Conservation (phyloP, 352 stramenopile genomes). For the Phytophthora lateralis region DNA sequence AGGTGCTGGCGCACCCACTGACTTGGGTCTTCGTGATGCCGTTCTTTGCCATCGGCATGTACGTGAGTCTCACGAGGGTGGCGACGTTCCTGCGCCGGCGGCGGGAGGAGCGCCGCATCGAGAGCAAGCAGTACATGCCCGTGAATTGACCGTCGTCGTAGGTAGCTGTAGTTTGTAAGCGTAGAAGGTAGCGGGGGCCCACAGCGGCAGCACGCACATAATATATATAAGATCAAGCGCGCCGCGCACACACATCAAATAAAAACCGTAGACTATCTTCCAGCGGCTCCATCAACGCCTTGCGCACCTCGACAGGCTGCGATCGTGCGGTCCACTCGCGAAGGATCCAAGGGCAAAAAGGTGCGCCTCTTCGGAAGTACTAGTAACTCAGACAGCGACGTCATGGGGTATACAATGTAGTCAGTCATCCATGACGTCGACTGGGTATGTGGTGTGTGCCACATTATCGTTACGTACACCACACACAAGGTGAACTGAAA, state of each 20-base stretch:
- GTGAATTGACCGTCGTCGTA: slow-evolving; percentile 42
- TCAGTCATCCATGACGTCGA: neutral
- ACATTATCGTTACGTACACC: neutral
- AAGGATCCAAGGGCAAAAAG: neutral
- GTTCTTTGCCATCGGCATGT: slow-evolving; percentile 69
- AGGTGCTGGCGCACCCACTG: slow-evolving; percentile 34
- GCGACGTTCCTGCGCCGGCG: slow-evolving; percentile 57
- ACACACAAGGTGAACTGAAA: slow-evolving; percentile 6
- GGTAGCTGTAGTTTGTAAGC: slow-evolving; percentile 25
- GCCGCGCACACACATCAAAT: slow-evolving; percentile 10
- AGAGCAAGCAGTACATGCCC: slow-evolving; percentile 72
- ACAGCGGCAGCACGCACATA: slow-evolving; percentile 14
- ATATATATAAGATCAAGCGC: slow-evolving; percentile 28
- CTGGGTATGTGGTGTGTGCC: slow-evolving; percentile 1
- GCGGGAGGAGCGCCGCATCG: slow-evolving; percentile 65
- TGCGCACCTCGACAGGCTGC: neutral
- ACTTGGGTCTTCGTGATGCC: slow-evolving; percentile 65
- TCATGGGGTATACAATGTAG: neutral
- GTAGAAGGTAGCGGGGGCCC: slow-evolving; percentile 13
- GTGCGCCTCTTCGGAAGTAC: neutral
- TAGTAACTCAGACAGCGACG: neutral
- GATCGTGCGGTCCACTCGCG: neutral
- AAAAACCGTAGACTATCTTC: slow-evolving; percentile 6
- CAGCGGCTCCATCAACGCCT: neutral
- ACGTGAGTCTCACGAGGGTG: slow-evolving; percentile 47